Evolutionary conservation across 73 alveolate species (phyloP).

Genomic region (Paramecium octaurelia): DNA sequence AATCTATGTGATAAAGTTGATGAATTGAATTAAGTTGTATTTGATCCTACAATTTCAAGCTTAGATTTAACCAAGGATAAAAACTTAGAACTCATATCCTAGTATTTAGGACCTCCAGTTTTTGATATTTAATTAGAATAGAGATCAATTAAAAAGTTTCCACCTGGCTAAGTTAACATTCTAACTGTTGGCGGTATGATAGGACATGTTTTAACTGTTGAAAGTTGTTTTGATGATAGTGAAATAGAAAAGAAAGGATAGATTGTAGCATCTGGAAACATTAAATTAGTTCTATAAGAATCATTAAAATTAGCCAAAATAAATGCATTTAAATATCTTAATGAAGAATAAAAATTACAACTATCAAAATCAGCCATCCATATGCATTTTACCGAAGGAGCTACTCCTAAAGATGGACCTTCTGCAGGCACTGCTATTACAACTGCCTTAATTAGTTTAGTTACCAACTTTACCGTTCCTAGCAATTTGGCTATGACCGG

Average conservation of each 20-base stretch:
- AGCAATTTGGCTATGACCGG: constrained; percentile 82
- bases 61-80: background rate
- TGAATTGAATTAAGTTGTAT: background rate
- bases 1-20: constrained; percentile 20
- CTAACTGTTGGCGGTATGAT: constrained; percentile 56
- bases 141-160: constrained; percentile 21
- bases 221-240: constrained; percentile 54
- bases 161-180: constrained; percentile 54
- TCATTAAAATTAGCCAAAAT: constrained; percentile 78
- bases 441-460: constrained; percentile 72
- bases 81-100: constrained; percentile 23
- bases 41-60: background rate
- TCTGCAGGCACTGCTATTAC: constrained; percentile 82
- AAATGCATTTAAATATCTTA: constrained; percentile 71
- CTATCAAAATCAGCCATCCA: constrained; percentile 63
- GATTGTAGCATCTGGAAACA: constrained; percentile 76
- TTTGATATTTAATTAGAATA: constrained; percentile 56
- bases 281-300: constrained; percentile 78
- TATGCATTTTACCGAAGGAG: constrained; percentile 81
- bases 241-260: constrained; percentile 58
- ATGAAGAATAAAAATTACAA: constrained; percentile 44
- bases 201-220: constrained; percentile 49
- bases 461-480: constrained; percentile 62
- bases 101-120: constrained; percentile 47
- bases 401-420: constrained; percentile 89